Conservation (phyloP, 352 stramenopile genomes). For the Thraustochytrium striatum region DNA sequence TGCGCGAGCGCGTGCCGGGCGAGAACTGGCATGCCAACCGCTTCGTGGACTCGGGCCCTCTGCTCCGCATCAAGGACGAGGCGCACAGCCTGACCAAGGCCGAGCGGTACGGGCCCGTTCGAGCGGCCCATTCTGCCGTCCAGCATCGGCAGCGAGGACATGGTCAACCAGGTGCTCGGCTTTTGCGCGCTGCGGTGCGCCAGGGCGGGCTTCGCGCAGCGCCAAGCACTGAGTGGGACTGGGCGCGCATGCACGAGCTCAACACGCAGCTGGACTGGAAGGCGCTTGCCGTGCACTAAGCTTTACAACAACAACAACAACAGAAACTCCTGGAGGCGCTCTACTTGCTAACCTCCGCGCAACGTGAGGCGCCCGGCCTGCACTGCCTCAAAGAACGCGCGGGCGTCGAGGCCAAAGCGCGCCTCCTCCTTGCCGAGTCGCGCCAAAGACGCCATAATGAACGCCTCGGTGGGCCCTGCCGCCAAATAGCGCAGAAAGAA, state of each 20-base stretch:
- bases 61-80: constrained; percentile 23
- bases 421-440: no score
- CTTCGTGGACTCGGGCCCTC: constrained; percentile 30
- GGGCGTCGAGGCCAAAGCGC: no score
- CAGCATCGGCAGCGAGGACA: background rate
- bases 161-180: background rate
- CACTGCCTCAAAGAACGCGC: no score
- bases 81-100: constrained; percentile 19
- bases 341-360: no score
- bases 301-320: no score
- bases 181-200: background rate
- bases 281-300: background rate
- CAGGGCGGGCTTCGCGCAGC: background rate
- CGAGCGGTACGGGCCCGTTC: constrained; percentile 32
- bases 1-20: background rate
- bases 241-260: constrained; percentile 15
- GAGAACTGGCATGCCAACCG: constrained; percentile 34
- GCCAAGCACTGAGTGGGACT: background rate
- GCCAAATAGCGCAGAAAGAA: no score
- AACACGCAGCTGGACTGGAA: constrained; percentile 21
- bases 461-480: no score
- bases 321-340: no score
- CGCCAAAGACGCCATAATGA: no score
- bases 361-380: no score
- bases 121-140: constrained; percentile 33